Evolutionary conservation across 2,329 filamentous ascomycete genomes (phyloP), one percentile per base, ranked within the genome.

Genomic region (Aureobasidium sp.): DNA sequence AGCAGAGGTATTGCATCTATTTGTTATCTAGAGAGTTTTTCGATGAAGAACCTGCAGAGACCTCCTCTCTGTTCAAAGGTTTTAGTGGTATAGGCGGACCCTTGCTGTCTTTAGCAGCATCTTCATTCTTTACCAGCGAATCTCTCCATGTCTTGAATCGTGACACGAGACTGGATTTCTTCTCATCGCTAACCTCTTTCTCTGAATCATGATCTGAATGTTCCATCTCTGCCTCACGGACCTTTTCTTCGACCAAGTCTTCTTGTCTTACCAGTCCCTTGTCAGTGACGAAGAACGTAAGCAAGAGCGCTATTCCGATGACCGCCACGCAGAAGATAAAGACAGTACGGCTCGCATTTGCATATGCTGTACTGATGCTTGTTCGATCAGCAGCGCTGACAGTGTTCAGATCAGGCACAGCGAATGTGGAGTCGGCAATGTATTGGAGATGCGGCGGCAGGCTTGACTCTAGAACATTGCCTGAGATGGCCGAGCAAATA

Each of bases 251-350:
- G 8, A 39, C 15, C 19, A 29, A 35, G 19, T 61, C 57, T 54
- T 70, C 68, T 50, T 70, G 63, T 37, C 68, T 62, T 9, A 66
- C 59, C 37, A 70, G 45, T 5, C 69, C 69, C 17, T 64, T 64
- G 58, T 71, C 69, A 48, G 77, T 79, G 62, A 86, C 75, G 12
- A 85, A 75, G 0, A 80, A 11, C 63, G 80, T 83, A 27, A 58
- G 58, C 1, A 78, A 71, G 7, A 81, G 48, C 12, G 85, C 72
- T 0, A 78, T 50, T 0, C 76, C 81, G 9, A 83, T 79, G 3
- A 85, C 64, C 0, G 83, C 82, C 0, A 82, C 76, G 68, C 82
- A 82, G 42, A 84, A 69, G 27, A 81, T 78, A 64, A 86, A 86
- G 0, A 86, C 82, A 0, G 78, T 76, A 33, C 77, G 75, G 24